These are phyloP conservation scores for Alopecurus myosuroides DNA, from an alignment of 176 grass and related monocot genomes.

Conservation along the genomic window DNA sequence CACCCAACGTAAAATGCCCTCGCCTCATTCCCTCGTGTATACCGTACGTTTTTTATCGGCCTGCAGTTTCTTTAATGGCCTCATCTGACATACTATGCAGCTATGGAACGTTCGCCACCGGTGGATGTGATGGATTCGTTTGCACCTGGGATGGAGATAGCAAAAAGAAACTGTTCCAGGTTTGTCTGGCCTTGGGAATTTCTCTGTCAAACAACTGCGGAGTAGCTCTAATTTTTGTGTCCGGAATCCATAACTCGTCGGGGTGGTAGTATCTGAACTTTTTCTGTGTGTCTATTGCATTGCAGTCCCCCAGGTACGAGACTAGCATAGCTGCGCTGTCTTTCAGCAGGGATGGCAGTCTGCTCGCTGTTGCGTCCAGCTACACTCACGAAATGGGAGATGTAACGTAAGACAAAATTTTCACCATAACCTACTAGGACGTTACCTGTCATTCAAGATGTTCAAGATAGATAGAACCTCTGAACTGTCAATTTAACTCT, in stretches of 20 bases:
- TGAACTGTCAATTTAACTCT: background rate
- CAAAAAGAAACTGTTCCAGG: constrained; percentile 56
- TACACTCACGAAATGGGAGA: constrained; percentile 61
- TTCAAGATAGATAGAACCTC: background rate
- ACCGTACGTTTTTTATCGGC: background rate
- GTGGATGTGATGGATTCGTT: constrained; percentile 64
- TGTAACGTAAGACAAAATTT: constrained; percentile 32
- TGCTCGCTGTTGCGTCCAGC: constrained; percentile 68
- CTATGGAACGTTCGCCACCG: constrained; percentile 70
- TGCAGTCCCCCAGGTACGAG: constrained; percentile 52
- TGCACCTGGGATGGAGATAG: constrained; percentile 62
- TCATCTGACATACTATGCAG: constrained; percentile 28
- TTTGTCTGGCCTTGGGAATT: background rate
- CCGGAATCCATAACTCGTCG: background rate
- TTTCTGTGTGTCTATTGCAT: constrained; percentile 4
- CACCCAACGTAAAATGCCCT: constrained; percentile 42
- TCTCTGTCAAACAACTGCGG: background rate
- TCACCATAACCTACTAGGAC: background rate
- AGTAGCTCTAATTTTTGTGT: background rate
- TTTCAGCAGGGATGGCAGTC: constrained; percentile 53
- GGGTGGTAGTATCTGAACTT: background rate
- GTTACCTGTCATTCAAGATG: background rate
- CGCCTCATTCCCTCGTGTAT: background rate
- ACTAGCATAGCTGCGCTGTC: constrained; percentile 58
- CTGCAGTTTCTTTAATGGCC: background rate